Percentiles rank a stretch among this genome's conserved stretches.
These are phyloP conservation scores for Hanseniaspora taiwanica DNA, from an alignment of 805 yeast species.

Conservation along the genomic window DNA sequence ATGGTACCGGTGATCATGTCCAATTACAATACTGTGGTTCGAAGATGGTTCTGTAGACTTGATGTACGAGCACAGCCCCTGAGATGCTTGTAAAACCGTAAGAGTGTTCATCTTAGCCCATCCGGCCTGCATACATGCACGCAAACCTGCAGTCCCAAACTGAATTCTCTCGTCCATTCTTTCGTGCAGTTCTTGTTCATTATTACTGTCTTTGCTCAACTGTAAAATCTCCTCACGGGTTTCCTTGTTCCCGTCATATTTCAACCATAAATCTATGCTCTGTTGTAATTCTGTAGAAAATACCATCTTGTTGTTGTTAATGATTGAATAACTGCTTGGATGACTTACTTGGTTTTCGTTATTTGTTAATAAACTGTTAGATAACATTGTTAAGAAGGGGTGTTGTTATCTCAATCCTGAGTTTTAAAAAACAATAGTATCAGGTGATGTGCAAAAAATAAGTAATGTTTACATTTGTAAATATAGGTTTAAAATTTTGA, in stretches of 20 bases:
- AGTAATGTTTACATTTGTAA: too few species aligned
- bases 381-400: too few species aligned
- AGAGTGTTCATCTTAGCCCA: conserved; percentile 79
- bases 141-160: conserved; percentile 90
- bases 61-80: conserved; percentile 53
- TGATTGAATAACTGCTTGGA: background rate
- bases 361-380: background rate
- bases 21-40: conserved; percentile 48
- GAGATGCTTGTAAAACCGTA: conserved; percentile 82
- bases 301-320: background rate
- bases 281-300: conserved; percentile 11
- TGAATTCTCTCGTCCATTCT: conserved; percentile 48
- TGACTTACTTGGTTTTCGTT: background rate
- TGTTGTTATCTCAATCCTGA: background rate
- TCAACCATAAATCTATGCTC: conserved; percentile 15
- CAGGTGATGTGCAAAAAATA: too few species aligned
- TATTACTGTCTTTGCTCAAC: conserved; percentile 25
- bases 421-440: too few species aligned
- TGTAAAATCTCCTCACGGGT: conserved; percentile 43
- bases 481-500: too few species aligned
- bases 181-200: conserved; percentile 34
- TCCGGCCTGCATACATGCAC: conserved; percentile 86
- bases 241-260: conserved; percentile 24
- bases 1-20: conserved; percentile 83
- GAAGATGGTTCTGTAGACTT: conserved; percentile 15